Evolutionary conservation across 2,329 filamentous ascomycete genomes (phyloP).

Genomic region (Apiospora malaysiana): DNA sequence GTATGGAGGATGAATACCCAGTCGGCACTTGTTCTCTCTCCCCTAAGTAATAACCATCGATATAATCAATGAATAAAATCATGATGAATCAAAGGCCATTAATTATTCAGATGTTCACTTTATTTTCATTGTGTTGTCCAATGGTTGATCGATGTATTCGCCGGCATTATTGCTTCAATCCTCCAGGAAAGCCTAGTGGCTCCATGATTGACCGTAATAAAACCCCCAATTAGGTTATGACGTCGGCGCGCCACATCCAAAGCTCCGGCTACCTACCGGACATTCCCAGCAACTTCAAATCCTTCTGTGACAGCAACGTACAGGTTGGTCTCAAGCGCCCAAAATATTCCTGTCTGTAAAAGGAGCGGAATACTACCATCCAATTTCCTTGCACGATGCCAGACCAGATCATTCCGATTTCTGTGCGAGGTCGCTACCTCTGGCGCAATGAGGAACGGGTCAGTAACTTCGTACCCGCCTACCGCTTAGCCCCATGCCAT

Average conservation of each 20-base stretch:
- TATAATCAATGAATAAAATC: too few species aligned
- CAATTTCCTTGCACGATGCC: not conserved
- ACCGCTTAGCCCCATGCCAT: not conserved
- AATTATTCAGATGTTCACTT: too few species aligned
- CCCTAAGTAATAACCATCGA: too few species aligned
- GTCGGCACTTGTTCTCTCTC: too few species aligned
- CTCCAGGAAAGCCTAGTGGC: too few species aligned
- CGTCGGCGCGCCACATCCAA: not conserved
- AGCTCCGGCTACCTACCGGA: not conserved
- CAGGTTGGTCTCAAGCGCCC: too few species aligned
- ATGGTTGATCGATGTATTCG: too few species aligned
- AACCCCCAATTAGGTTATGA: not conserved
- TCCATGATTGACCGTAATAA: not conserved
- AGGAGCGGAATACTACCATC: too few species aligned
- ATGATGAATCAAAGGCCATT: not conserved
- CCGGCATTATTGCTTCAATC: too few species aligned
- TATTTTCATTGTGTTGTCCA: too few species aligned
- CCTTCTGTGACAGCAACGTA: not conserved
- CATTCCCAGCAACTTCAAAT: not conserved
- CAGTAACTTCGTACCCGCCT: constrained; percentile 6
- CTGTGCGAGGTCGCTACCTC: constrained; percentile 32
- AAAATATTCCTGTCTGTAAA: too few species aligned
- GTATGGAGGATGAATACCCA: too few species aligned
- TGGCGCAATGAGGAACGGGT: constrained; percentile 30
- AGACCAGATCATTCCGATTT: constrained; percentile 26